Base-by-base conservation (phyloP, 495 filamentous ascomycete species). In the Niebla homalea region DNA sequence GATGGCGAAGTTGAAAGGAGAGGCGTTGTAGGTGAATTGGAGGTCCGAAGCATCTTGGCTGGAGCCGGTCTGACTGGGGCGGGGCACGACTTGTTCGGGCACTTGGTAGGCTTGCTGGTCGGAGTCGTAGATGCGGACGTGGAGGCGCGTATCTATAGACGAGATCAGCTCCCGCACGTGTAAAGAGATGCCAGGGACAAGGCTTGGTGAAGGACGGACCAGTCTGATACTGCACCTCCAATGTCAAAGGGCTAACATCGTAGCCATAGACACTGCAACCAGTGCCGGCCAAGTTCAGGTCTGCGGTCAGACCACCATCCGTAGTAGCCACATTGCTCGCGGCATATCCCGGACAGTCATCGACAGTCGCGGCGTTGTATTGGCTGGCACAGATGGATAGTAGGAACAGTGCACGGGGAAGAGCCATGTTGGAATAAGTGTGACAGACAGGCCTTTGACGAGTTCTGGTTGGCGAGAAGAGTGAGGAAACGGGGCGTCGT, bases 1-100 rank as follows among this genome's bases (percentile, higher is more conserved):
- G n/a, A 94, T 77, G 8, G 72, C 71, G 64, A 93, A 93, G 16
- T 77, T 80, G 66, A 94, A 94, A 2, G 87, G 86, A 32, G 73
- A 75, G 45, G 75, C 67, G 35, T 70, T 67, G 55, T 80, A 80
- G 57, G 75, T 67, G 57, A 92, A 90, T 48, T 78, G 69, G 36
- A 93, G 66, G 29, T 71, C 72, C 1, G 74, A 67, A 32, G 59
- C 62, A 4, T 58, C 54, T 0, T 62, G 60, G 1, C 62, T 51
- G 36, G 54, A 51, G 35, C 52, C 44, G 3, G 51, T 49, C 16
- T 48, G 49, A 19, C 52, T 49, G 0, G 86, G 84, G 1, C 85
- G 77, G 15, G 83, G 73, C 15, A 94, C 62, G 16, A 87, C 80
- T 4, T 71, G 76, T 19, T 80, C 74, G 14, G 87, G 86, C 18